These are phyloP conservation scores for Russula ochroleuca DNA, from an alignment of 768 basidiomycete genomes.

Conservation along the genomic window DNA sequence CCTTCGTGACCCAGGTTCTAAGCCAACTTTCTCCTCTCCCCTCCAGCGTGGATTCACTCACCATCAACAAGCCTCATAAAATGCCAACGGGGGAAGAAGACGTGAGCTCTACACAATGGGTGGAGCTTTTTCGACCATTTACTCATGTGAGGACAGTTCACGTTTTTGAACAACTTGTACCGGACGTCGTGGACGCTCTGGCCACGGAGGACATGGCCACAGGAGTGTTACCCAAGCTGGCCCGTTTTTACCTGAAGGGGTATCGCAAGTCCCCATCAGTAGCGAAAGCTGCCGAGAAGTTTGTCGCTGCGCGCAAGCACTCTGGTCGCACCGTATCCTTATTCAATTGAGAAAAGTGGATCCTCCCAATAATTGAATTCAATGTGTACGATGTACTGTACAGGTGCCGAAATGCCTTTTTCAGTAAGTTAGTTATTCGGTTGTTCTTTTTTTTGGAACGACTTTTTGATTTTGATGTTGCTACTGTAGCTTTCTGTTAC, in stretches of 20 bases:
- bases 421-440: too few relatives aligned
- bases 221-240: background rate
- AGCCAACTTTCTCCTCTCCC: background rate
- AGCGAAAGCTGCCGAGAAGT: background rate
- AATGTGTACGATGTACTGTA: too few relatives aligned
- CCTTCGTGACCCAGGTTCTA: background rate
- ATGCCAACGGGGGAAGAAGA: background rate
- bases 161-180: background rate
- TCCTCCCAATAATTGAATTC: too few relatives aligned
- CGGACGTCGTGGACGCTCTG: background rate
- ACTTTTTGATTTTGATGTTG: too few relatives aligned
- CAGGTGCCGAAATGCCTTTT: too few relatives aligned
- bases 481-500: too few relatives aligned
- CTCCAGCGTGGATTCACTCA: background rate
- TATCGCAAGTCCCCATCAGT: background rate
- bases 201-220: background rate
- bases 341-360: background rate
- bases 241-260: background rate
- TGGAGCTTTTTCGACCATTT: constrained; percentile 10
- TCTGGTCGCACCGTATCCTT: background rate
- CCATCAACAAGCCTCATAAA: background rate
- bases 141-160: background rate
- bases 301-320: background rate
- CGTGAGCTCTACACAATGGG: background rate
- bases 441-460: too few relatives aligned